These are phyloP conservation scores for Amborella trichopoda DNA, from an alignment of 164 flowering plant species.

Conservation along the genomic window DNA sequence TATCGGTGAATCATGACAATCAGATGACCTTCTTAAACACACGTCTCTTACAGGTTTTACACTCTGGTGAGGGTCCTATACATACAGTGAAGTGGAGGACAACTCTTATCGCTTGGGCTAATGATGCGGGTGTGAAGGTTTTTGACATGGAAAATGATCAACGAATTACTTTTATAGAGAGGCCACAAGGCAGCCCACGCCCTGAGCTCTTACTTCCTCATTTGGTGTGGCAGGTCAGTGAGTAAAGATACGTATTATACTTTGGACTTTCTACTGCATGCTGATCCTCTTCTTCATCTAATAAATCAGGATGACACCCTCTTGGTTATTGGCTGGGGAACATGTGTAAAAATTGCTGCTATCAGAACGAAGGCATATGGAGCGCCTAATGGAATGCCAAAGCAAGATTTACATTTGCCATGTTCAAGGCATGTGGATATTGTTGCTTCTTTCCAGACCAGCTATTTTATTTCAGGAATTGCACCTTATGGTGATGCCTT, in stretches of 20 bases:
- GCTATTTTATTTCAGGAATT: conserved; percentile 90
- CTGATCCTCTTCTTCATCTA: neutral
- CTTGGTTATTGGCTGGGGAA: conserved; percentile 98
- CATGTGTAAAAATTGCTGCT: conserved; percentile 81
- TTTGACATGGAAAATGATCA: conserved; percentile 89
- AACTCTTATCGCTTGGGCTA: conserved; percentile 96
- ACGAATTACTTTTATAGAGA: conserved; percentile 89
- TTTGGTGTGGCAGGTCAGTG: conserved; percentile 94
- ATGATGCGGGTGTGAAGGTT: conserved; percentile 95
- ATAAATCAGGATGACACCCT: conserved; percentile 72
- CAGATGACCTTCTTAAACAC: neutral
- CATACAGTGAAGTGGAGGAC: conserved; percentile 94
- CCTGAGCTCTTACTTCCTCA: conserved; percentile 88
- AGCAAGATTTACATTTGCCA: conserved; percentile 32
- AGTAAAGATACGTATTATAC: neutral
- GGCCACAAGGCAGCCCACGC: conserved; percentile 87
- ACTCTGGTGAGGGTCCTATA: conserved; percentile 98
- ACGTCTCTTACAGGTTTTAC: conserved; percentile 50
- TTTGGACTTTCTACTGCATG: neutral
- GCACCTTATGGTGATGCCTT: conserved; percentile 97
- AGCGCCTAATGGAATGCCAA: conserved; percentile 45
- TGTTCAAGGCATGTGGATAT: conserved; percentile 76
- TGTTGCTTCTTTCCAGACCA: conserved; percentile 96
- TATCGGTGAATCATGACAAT: neutral
- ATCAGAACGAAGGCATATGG: conserved; percentile 32